Percentiles rank a stretch among this genome's conserved stretches.
phyloP scores from a whole-genome alignment of 352 stramenopile species.

The Pythium angustatum region DNA sequence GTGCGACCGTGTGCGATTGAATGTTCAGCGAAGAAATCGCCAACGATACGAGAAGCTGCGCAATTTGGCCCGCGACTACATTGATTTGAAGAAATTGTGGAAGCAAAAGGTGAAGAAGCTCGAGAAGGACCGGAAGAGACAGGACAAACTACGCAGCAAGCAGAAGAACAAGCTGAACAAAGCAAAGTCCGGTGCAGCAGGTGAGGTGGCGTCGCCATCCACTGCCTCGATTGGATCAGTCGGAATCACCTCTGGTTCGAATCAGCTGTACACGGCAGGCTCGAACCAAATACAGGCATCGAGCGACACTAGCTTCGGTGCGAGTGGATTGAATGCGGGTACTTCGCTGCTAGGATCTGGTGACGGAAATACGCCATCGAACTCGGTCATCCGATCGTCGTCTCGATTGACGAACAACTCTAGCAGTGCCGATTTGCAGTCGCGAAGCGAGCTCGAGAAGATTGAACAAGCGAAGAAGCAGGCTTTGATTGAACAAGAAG shows the following conservation, averaged over 20 bases:
- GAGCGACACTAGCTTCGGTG: too few species aligned
- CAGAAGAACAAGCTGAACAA: slow-evolving; percentile 58
- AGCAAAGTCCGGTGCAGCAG: slow-evolving; percentile 32
- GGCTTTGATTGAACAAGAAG: slow-evolving; percentile 75
- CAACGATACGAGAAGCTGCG: slow-evolving; percentile 68
- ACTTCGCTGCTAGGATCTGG: not conserved
- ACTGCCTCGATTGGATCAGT: not conserved
- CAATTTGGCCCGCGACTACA: slow-evolving; percentile 72
- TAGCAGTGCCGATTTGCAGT: slow-evolving; percentile 60
- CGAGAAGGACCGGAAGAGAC: slow-evolving; percentile 85
- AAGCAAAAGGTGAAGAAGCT: slow-evolving; percentile 84
- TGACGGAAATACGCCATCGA: slow-evolving; percentile 26
- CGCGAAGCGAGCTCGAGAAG: slow-evolving; percentile 77
- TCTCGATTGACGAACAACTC: slow-evolving; percentile 88
- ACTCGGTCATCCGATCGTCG: slow-evolving; percentile 62
- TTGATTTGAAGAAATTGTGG: slow-evolving; percentile 82
- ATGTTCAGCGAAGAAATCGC: slow-evolving; percentile 68
- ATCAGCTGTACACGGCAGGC: slow-evolving; percentile 6
- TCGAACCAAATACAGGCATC: not conserved
- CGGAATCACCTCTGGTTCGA: slow-evolving; percentile 10
- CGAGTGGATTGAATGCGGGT: not conserved
- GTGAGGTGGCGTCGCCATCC: slow-evolving; percentile 17
- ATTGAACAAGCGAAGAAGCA: slow-evolving; percentile 79
- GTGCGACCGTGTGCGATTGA: slow-evolving; percentile 54
- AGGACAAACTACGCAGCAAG: slow-evolving; percentile 80